Percentiles rank a stretch among this genome's conserved stretches.
Conservation (phyloP, 352 stramenopile genomes). For the Pythium monospermum region DNA sequence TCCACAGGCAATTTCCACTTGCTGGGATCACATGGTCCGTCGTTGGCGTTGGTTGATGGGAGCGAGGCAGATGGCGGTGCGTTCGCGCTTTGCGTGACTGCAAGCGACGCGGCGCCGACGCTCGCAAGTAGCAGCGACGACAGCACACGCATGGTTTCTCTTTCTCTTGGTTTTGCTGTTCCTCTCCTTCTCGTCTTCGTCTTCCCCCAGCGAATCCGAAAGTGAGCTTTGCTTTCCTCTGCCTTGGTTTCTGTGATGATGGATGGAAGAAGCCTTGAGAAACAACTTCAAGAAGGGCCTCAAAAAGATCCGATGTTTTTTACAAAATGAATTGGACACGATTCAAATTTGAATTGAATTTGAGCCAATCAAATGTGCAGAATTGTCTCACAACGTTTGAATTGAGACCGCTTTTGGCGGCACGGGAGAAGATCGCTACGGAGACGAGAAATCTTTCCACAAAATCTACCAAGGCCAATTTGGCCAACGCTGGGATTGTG, state of each 20-base stretch:
- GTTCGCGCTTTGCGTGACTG: neutral
- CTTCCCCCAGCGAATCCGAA: slow-evolving; percentile 2
- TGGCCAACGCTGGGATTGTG: too few species aligned
- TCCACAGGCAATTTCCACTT: slow-evolving; percentile 64
- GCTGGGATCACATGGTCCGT: slow-evolving; percentile 37
- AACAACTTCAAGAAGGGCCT: slow-evolving; percentile 22
- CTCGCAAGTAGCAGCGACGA: slow-evolving; percentile 8
- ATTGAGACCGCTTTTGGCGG: too few species aligned
- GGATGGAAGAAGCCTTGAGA: too few species aligned
- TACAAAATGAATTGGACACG: slow-evolving; percentile 13
- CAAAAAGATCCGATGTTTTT: slow-evolving; percentile 4
- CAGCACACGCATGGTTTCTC: slow-evolving; percentile 15
- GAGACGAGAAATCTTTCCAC: too few species aligned
- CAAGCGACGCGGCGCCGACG: slow-evolving; percentile 1
- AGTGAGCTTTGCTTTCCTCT: too few species aligned
- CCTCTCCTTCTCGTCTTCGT: neutral
- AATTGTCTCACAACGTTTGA: neutral
- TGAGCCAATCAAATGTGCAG: too few species aligned
- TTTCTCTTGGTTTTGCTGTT: neutral
- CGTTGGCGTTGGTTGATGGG: too few species aligned
- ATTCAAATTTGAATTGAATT: slow-evolving; percentile 4
- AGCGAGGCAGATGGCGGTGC: too few species aligned
- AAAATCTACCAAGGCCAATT: too few species aligned
- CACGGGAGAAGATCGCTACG: too few species aligned
- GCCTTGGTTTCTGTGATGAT: too few species aligned